Conservation (phyloP, 257 asterid species). For the Nicotiana obtusifolia region DNA sequence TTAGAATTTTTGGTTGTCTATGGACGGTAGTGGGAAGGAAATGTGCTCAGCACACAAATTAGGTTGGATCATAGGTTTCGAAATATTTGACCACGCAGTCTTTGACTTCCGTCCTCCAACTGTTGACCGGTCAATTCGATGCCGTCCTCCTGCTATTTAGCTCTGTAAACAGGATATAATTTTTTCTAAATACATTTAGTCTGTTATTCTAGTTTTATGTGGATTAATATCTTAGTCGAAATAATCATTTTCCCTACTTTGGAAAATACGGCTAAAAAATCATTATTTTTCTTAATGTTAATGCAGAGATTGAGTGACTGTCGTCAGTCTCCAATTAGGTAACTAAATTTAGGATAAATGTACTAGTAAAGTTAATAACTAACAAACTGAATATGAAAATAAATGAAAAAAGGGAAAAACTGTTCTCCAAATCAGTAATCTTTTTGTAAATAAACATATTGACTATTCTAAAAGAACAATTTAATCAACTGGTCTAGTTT, state of each 20-base stretch:
- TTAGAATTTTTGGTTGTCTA: no score
- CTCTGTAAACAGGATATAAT: not conserved
- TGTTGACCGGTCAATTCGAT: not conserved
- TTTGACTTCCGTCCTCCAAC: not conserved
- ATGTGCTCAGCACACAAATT: not conserved
- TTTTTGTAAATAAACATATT: not conserved
- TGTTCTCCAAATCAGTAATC: not conserved
- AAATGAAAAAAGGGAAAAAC: not conserved
- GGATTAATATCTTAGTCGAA: not conserved
- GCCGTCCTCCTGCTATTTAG: not conserved
- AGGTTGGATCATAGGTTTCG: not conserved
- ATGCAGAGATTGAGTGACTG: no score
- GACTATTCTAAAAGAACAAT: not conserved
- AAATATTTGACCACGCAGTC: not conserved
- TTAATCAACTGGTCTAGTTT: not conserved
- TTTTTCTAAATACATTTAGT: no score
- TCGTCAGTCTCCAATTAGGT: no score
- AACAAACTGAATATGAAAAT: not conserved
- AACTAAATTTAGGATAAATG: no score
- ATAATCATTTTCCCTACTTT: no score
- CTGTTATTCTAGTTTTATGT: not conserved
- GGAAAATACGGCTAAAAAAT: not conserved
- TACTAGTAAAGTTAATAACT: not conserved
- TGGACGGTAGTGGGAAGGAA: not conserved
- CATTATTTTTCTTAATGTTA: not conserved